phyloP scores from a whole-genome alignment of 768 basidiomycete species.

The Mrakia frigida region DNA sequence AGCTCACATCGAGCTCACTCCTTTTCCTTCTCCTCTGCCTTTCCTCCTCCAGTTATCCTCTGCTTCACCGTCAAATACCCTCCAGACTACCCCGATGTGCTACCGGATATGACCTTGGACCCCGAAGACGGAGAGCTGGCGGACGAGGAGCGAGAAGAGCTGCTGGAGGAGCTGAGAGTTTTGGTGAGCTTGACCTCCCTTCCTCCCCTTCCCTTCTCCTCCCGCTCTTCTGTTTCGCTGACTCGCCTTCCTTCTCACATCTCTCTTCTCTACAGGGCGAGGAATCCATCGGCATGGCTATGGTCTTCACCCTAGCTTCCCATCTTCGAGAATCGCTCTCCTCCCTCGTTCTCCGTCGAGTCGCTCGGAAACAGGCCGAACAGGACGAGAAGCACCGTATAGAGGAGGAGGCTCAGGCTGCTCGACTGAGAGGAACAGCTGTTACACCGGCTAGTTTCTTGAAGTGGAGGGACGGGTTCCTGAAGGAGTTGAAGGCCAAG shows the following conservation, averaged over 20 bases:
- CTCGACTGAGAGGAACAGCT: constrained; percentile 81
- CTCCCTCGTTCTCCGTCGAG: constrained; percentile 57
- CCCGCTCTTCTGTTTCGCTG: neutral
- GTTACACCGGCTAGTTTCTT: constrained; percentile 78
- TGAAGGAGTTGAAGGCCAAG: constrained; percentile 58
- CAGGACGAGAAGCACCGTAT: constrained; percentile 56
- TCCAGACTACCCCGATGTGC: constrained; percentile 72
- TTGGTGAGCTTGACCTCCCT: constrained; percentile 42
- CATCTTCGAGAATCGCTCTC: constrained; percentile 74
- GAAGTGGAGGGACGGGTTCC: constrained; percentile 73
- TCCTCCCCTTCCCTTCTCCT: neutral
- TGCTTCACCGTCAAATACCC: constrained; percentile 70
- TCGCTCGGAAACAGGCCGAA: constrained; percentile 55
- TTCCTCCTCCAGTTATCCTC: constrained; percentile 58
- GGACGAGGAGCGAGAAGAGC: constrained; percentile 53
- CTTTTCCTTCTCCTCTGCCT: neutral
- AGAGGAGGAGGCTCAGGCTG: constrained; percentile 67
- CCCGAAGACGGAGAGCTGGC: constrained; percentile 56
- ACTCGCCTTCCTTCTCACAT: neutral
- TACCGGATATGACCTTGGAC: constrained; percentile 68
- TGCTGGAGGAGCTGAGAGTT: constrained; percentile 55
- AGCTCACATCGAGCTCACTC: neutral
- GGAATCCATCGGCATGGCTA: constrained; percentile 63
- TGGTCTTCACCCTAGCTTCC: constrained; percentile 91
- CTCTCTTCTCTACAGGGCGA: constrained; percentile 35